phyloP scores from a whole-genome alignment of 208 protist genomes.

The Tritrichomonas musculus region DNA sequence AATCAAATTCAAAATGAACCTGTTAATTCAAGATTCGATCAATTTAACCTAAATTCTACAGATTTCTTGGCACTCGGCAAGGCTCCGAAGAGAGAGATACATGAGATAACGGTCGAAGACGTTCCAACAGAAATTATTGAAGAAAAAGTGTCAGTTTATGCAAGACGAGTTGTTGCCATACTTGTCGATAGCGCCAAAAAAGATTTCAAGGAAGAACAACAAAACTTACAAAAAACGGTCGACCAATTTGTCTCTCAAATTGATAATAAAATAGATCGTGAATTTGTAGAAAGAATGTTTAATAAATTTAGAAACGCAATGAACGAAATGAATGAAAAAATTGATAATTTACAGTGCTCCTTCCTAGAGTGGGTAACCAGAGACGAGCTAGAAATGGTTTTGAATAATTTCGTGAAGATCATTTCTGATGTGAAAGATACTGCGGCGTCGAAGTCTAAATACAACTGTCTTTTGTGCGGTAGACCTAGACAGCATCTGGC shows the following conservation, averaged over 20 bases:
- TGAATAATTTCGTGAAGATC: neutral
- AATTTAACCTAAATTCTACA: neutral
- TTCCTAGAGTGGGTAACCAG: slow-evolving; percentile 16
- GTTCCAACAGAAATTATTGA: neutral
- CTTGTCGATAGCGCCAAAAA: neutral
- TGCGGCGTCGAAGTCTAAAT: neutral
- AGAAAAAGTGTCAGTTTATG: neutral
- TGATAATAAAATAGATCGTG: neutral
- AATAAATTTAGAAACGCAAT: neutral
- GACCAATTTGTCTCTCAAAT: neutral
- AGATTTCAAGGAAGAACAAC: neutral
- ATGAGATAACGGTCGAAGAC: neutral
- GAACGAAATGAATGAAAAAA: neutral
- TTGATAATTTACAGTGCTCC: neutral
- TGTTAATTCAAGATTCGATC: neutral
- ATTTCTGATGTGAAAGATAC: neutral
- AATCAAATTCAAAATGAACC: neutral
- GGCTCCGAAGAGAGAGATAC: neutral
- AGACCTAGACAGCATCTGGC: neutral
- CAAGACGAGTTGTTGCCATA: neutral
- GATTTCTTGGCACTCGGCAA: neutral
- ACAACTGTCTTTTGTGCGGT: neutral
- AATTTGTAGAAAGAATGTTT: slow-evolving; percentile 33
- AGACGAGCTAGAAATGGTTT: neutral
- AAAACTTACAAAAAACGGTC: neutral